Percentiles rank a stretch among this genome's conserved stretches.
Evolutionary conservation across 1,139 yeast genomes (phyloP).

Genomic region (Kazachstania sp.): DNA sequence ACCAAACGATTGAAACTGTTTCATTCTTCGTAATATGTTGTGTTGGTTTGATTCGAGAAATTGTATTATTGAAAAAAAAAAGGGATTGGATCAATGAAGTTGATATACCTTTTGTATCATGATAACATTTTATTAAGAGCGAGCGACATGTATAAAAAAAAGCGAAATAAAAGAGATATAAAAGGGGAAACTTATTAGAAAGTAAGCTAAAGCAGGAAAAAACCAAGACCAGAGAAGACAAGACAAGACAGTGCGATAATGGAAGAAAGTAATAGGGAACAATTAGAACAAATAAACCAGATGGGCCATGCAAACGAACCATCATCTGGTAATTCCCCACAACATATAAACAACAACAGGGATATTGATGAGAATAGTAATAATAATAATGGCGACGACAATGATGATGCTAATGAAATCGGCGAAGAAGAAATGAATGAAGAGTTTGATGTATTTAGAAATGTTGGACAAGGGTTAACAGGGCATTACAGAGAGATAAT

Average conservation of each 20-base stretch:
- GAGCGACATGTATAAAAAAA: too few relatives aligned
- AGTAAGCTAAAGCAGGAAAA: too few relatives aligned
- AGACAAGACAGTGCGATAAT: not conserved
- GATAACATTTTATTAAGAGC: too few relatives aligned
- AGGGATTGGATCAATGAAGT: too few relatives aligned
- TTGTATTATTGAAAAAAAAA: too few relatives aligned
- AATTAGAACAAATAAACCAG: not conserved
- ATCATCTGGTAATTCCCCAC: not conserved
- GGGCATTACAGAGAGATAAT: slow-evolving; percentile 79
- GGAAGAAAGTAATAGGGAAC: slow-evolving; percentile 1
- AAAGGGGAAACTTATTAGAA: too few relatives aligned
- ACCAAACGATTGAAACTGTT: slow-evolving; percentile 26
- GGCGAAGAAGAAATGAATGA: slow-evolving; percentile 30
- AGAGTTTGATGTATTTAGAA: slow-evolving; percentile 65
- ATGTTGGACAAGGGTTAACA: slow-evolving; percentile 86
- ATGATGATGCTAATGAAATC: not conserved
- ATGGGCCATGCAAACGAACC: not conserved
- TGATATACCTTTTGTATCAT: too few relatives aligned
- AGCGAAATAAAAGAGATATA: too few relatives aligned
- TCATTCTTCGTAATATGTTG: too few relatives aligned
- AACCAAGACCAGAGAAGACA: too few relatives aligned
- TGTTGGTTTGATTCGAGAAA: too few relatives aligned
- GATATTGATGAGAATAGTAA: not conserved
- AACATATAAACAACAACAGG: too few relatives aligned
- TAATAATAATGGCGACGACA: not conserved